A percentile compares a stretch with the other conserved stretches of the same genome.
These are phyloP conservation scores for Lactarius vividus DNA, from an alignment of 768 basidiomycete genomes.

Conservation along the genomic window DNA sequence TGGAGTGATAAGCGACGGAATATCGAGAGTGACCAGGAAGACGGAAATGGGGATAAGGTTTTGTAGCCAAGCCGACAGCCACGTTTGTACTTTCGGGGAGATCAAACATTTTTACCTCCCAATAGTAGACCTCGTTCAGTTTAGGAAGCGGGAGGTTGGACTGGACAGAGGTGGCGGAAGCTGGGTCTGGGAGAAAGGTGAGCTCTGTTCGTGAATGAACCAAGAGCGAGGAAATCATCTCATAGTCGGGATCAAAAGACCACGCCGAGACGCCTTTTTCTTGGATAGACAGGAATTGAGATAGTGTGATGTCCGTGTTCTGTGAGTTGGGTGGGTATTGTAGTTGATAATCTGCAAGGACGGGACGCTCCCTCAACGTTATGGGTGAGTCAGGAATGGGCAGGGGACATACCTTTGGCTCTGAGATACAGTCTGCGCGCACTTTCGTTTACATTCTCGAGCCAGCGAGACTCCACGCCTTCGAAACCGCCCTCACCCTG, in stretches of 20 bases:
- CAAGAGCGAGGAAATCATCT: slow-evolving; percentile 86
- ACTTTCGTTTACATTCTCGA: slow-evolving; percentile 73
- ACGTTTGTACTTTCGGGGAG: slow-evolving; percentile 83
- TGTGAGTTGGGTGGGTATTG: slow-evolving; percentile 95
- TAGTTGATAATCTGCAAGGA: slow-evolving; percentile 65
- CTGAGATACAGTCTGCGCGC: slow-evolving; percentile 70
- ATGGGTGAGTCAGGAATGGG: slow-evolving; percentile 3
- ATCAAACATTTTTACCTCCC: slow-evolving; percentile 99
- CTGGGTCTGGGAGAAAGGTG: slow-evolving; percentile 95
- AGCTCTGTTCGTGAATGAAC: slow-evolving; percentile 97
- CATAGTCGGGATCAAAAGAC: slow-evolving; percentile 99
- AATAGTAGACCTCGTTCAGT: slow-evolving; percentile 98
- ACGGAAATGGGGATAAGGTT: slow-evolving; percentile 94
- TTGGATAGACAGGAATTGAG: slow-evolving; percentile 98
- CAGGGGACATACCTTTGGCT: slow-evolving; percentile 69
- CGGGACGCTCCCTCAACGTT: slow-evolving; percentile 14
- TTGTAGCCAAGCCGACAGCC: slow-evolving; percentile 93
- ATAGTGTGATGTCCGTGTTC: slow-evolving; percentile 96
- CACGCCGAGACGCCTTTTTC: slow-evolving; percentile 99
- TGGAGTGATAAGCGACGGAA: slow-evolving; percentile 94
- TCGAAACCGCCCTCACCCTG: slow-evolving; percentile 94
- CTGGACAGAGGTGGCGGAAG: slow-evolving; percentile 91
- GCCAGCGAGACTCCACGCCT: slow-evolving; percentile 89
- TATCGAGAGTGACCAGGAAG: slow-evolving; percentile 82
- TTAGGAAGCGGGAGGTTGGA: slow-evolving; percentile 96